A percentile compares a stretch with the other conserved stretches of the same genome.
These are phyloP conservation scores for Asterophora parasitica DNA, from an alignment of 768 basidiomycete species.

Conservation along the genomic window DNA sequence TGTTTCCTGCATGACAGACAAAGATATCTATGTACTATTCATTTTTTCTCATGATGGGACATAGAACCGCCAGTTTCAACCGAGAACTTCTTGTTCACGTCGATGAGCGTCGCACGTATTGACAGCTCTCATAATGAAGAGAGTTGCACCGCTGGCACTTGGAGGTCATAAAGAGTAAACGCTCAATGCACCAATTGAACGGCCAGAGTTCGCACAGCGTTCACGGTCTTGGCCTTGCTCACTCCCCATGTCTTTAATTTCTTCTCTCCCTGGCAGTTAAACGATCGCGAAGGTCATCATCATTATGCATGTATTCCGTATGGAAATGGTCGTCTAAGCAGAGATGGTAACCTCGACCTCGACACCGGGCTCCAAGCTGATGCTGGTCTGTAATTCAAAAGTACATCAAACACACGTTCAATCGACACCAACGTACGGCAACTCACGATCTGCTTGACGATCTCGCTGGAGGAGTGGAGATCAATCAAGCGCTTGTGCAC, in stretches of 20 bases:
- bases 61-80: too few species aligned
- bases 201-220: too few species aligned
- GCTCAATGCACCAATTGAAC: too few species aligned
- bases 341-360: slow-evolving; percentile 99
- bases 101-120: too few species aligned
- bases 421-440: not conserved
- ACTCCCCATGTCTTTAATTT: not conserved
- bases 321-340: slow-evolving; percentile 34
- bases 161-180: too few species aligned
- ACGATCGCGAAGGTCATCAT: not conserved
- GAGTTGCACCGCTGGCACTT: too few species aligned
- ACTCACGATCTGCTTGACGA: slow-evolving; percentile 99
- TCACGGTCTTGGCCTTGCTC: not conserved
- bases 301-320: slow-evolving; percentile 5
- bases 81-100: too few species aligned
- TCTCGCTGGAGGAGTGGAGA: slow-evolving; percentile 96
- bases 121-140: too few species aligned
- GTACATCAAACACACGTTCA: not conserved
- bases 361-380: slow-evolving; percentile 98
- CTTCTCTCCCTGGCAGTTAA: too few species aligned
- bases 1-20: too few species aligned
- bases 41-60: too few species aligned
- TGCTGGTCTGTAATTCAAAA: slow-evolving; percentile 68
- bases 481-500: slow-evolving; percentile 99
- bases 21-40: too few species aligned